Evolutionary conservation across 352 stramenopile genomes (phyloP).

Genomic region (Pythium utonaiense): DNA sequence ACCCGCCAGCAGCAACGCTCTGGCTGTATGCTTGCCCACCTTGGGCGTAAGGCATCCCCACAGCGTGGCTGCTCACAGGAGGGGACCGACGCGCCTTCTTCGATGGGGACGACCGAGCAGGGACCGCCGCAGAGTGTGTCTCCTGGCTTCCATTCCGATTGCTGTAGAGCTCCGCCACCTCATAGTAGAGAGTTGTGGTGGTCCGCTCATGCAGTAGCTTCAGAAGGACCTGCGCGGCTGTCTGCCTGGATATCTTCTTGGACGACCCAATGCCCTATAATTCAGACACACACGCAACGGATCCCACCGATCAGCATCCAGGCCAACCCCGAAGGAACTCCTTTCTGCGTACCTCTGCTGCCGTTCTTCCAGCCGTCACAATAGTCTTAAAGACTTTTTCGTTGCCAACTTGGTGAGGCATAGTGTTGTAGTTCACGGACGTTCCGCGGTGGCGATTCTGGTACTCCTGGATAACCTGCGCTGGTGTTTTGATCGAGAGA

Average conservation of each 20-base stretch:
- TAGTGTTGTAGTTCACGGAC: constrained; percentile 80
- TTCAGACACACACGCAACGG: no score
- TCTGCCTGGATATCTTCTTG: constrained; percentile 82
- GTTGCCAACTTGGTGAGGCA: constrained; percentile 44
- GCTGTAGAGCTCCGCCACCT: constrained; percentile 73
- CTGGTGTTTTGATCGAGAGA: constrained; percentile 75
- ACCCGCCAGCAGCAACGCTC: constrained; percentile 2
- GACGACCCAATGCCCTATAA: constrained; percentile 62
- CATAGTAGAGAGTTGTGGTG: constrained; percentile 39
- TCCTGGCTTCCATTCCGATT: constrained; percentile 31
- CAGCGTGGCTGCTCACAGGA: constrained; percentile 1
- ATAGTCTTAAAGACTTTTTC: constrained; percentile 82
- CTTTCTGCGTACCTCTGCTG: constrained; percentile 70
- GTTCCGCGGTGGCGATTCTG: constrained; percentile 77
- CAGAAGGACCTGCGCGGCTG: constrained; percentile 68
- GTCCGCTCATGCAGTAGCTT: constrained; percentile 56
- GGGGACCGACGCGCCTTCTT: constrained; percentile 22
- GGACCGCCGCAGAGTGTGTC: not conserved
- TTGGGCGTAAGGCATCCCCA: not conserved
- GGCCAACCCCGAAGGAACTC: no score
- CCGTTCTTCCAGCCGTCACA: constrained; percentile 56
- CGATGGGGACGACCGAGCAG: constrained; percentile 7
- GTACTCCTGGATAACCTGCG: constrained; percentile 85
- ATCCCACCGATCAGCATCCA: no score
- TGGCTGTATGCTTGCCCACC: constrained; percentile 3